Conservation (phyloP, 2,329 filamentous ascomycete species). For the Sporothrix dimorphospora region DNA sequence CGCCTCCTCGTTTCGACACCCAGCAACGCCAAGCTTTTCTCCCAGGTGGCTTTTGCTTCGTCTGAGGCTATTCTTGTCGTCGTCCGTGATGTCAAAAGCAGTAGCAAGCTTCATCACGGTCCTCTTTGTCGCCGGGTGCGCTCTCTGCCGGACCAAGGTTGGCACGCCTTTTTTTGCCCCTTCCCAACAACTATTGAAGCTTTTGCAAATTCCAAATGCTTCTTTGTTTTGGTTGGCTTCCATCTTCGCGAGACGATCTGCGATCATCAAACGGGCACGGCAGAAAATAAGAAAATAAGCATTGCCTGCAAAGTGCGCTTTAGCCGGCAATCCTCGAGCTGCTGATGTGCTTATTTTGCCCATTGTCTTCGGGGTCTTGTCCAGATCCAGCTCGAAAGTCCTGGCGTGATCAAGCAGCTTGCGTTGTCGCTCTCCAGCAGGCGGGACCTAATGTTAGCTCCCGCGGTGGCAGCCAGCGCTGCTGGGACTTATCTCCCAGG, state of each 20-base stretch:
- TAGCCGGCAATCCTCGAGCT: background rate
- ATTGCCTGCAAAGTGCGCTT: background rate
- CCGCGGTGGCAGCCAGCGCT: background rate
- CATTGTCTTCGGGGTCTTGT: background rate
- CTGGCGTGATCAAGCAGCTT: background rate
- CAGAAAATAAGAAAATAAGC: background rate
- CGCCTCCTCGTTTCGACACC: background rate
- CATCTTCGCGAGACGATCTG: conserved; percentile 8
- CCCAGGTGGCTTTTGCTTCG: background rate
- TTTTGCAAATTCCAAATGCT: background rate
- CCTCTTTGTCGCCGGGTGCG: background rate
- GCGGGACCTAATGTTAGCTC: conserved; percentile 20
- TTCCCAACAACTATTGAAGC: background rate
- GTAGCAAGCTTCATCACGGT: background rate
- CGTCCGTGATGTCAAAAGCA: background rate
- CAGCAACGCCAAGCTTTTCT: background rate
- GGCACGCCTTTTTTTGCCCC: too few species aligned
- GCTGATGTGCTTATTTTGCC: background rate
- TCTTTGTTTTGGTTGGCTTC: background rate
- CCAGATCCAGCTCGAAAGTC: background rate
- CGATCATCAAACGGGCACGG: conserved; percentile 5
- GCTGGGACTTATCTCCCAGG: background rate
- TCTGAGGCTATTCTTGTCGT: background rate
- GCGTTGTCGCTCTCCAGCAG: background rate
- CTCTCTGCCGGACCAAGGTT: background rate